Evolutionary conservation across 192 early-diverging fungal genomes (phyloP).

Genomic region (Mortierella antarctica): DNA sequence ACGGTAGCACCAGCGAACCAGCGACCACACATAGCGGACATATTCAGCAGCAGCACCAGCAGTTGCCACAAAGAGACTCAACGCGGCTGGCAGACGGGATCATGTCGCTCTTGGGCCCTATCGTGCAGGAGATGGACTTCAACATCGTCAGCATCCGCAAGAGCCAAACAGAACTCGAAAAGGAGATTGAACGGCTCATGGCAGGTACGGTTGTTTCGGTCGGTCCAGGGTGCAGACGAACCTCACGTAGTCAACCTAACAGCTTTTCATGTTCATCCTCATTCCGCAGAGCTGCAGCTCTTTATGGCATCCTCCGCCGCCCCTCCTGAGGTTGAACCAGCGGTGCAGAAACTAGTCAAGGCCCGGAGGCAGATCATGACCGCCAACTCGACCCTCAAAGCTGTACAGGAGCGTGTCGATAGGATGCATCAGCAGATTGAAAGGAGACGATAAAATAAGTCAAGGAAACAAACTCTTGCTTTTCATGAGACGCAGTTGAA

Average conservation of each 20-base stretch:
- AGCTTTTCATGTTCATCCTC: neutral
- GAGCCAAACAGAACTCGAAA: conserved; percentile 64
- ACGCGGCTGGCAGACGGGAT: conserved; percentile 55
- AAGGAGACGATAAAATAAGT: conserved; percentile 16
- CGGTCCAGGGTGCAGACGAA: neutral
- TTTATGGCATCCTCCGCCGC: conserved; percentile 60
- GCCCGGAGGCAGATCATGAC: conserved; percentile 58
- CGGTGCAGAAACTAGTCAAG: conserved; percentile 59
- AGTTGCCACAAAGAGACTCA: conserved; percentile 11
- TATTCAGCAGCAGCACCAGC: conserved; percentile 1
- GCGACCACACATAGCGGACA: too few relatives aligned
- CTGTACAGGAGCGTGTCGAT: conserved; percentile 57
- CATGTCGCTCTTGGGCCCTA: conserved; percentile 55
- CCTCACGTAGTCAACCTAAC: neutral
- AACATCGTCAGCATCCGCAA: conserved; percentile 59
- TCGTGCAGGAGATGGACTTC: conserved; percentile 64
- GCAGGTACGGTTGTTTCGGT: conserved; percentile 50
- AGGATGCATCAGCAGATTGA: conserved; percentile 53
- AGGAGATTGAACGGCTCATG: conserved; percentile 67
- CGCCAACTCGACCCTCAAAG: conserved; percentile 59
- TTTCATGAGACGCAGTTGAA: too few relatives aligned
- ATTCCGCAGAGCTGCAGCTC: conserved; percentile 58
- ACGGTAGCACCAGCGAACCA: neutral
- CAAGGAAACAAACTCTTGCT: neutral
- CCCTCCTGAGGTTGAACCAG: conserved; percentile 60